Percentiles rank a stretch among this genome's conserved stretches.
Evolutionary conservation across 345 rosid genomes (phyloP).

Genomic region (Erucastrum elatum): DNA sequence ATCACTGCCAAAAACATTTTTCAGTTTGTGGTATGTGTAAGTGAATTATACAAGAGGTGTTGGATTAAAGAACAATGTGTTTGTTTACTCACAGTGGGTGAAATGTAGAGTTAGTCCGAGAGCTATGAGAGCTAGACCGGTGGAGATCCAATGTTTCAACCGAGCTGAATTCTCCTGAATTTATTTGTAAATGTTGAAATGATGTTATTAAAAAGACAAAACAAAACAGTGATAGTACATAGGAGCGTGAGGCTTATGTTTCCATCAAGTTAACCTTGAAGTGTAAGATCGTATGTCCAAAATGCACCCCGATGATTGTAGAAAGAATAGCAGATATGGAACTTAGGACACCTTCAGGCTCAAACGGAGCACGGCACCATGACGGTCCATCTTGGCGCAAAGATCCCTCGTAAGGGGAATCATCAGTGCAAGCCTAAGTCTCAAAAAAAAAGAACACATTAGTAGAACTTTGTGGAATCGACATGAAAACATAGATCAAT

Average conservation of each 20-base stretch:
- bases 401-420: slow-evolving; percentile 66
- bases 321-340: slow-evolving; percentile 78
- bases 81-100: slow-evolving; percentile 55
- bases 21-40: background rate
- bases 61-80: background rate
- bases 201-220: background rate
- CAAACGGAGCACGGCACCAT: slow-evolving; percentile 91
- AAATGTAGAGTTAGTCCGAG: slow-evolving; percentile 69
- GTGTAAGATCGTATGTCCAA: slow-evolving; percentile 75
- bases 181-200: background rate
- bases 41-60: background rate
- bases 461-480: no score
- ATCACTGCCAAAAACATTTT: slow-evolving; percentile 49
- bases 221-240: background rate
- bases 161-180: slow-evolving; percentile 61
- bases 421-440: slow-evolving; percentile 68
- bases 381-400: slow-evolving; percentile 62
- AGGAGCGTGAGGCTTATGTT: background rate
- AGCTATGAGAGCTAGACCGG: slow-evolving; percentile 58
- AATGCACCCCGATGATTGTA: slow-evolving; percentile 77
- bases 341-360: slow-evolving; percentile 91
- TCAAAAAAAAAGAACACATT: background rate
- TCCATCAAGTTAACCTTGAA: slow-evolving; percentile 49
- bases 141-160: slow-evolving; percentile 70
- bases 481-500: no score